phyloP scores from a whole-genome alignment of 345 rosid genomes.

The Pistacia atlantica region DNA sequence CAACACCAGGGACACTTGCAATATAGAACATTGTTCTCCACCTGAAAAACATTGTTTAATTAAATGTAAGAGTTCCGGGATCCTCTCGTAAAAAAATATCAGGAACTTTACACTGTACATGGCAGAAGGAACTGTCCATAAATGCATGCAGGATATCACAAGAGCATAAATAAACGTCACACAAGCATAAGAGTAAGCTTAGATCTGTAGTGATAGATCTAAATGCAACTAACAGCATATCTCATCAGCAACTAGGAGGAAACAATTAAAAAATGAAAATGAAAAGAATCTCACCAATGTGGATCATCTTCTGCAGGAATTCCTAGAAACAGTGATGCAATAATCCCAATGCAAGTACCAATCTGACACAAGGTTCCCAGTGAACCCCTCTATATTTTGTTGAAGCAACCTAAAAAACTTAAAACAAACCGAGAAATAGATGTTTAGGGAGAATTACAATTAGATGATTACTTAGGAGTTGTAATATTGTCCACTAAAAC shows the following conservation, averaged over 20 bases:
- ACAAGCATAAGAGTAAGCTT: not conserved
- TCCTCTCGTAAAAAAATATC: not conserved
- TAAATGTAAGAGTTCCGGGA: not conserved
- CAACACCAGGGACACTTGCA: slow-evolving; percentile 62
- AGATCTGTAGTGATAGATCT: not conserved
- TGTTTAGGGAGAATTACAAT: not conserved
- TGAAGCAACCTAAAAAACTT: slow-evolving; percentile 61
- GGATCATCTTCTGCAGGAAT: slow-evolving; percentile 69
- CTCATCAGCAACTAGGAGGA: slow-evolving; percentile 6
- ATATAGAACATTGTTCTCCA: slow-evolving; percentile 75
- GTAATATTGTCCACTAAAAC: not conserved
- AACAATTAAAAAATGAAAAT: not conserved
- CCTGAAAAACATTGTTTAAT: slow-evolving; percentile 46
- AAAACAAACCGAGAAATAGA: slow-evolving; percentile 13
- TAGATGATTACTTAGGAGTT: not conserved
- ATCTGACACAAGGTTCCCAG: slow-evolving; percentile 64
- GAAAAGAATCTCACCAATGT: slow-evolving; percentile 59
- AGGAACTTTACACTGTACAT: not conserved
- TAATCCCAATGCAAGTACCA: slow-evolving; percentile 78
- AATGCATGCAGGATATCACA: not conserved
- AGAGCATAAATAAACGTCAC: not conserved
- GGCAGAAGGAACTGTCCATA: not conserved
- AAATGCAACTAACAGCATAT: not conserved
- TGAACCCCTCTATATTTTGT: slow-evolving; percentile 77
- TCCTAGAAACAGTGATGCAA: slow-evolving; percentile 57